Base-by-base conservation (phyloP, 306 rosid species). In the Vigna trinervia region DNA sequence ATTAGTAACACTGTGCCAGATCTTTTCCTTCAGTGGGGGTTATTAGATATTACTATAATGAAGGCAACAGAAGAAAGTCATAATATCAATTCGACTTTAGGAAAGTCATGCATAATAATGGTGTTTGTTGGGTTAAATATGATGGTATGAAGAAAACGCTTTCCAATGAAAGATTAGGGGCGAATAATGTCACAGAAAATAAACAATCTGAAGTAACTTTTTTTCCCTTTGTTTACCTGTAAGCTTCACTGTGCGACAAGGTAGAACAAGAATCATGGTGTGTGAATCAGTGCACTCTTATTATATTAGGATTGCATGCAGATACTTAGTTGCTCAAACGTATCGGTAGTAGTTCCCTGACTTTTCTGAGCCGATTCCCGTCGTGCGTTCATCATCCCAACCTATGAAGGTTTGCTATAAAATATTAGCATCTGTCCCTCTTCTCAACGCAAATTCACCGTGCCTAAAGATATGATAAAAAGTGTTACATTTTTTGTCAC, bases 381-480 rank as follows among this genome's bases (percentile, higher is more conserved):
- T 48, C 11, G 26, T 75, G 71, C 69, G 22, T 46, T 75, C 38
- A 23, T 59, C 2, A 46, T 39, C 38, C 70, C 32, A 74, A 6
- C 32, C 14, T 14, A 11, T 20, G 63, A 81, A 57, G 19, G 74
- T 17, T 59, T 30, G 30, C 23, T 50, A 32, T 43, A 48, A 76
- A 65, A 71, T 43, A 46, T 20, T 39, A 8, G 67, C 78, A 78
- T 78, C 59, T 56, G 79, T 73, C 58, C 83, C 81, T 26, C 28
- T 54, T 73, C 82, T 20, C 62, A 59, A 61, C 36, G 15, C 50
- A 50, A 51, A 81, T 69, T 62, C 71, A 61, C 22, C 63, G 26
- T 38, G 45, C 43, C 58, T 50, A 30, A 59, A 68, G 48, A 78
- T 43, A 32, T 53, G 3, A 52, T 56, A 22, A 30, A 11, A 43